A percentile compares a stretch with the other conserved stretches of the same genome.
Conservation (phyloP, 1,284 basidiomycete species). For the Takashimella tepidaria region DNA sequence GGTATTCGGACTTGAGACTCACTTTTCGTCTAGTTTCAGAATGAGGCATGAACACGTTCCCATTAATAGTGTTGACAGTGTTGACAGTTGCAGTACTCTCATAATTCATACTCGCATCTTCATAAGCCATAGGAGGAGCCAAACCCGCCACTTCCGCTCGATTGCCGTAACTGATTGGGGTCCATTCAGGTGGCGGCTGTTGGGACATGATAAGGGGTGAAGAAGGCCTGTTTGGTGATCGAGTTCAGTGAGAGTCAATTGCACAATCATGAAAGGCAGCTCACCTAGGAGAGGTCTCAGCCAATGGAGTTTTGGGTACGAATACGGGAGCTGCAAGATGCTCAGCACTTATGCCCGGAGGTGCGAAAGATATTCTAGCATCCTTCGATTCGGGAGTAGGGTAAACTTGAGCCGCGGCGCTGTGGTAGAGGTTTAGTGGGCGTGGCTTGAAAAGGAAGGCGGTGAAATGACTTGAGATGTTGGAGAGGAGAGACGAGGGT, state of each 20-base stretch:
- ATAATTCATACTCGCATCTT: constrained; percentile 13
- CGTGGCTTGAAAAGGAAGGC: neutral
- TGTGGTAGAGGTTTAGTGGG: constrained; percentile 1
- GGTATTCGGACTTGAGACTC: constrained; percentile 33
- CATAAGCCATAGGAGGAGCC: neutral
- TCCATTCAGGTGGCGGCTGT: neutral
- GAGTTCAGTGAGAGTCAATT: too few species aligned
- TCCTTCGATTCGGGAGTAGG: constrained; percentile 50
- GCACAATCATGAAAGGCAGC: constrained; percentile 1
- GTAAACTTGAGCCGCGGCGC: constrained; percentile 7
- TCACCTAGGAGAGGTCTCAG: constrained; percentile 16
- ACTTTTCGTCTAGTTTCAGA: constrained; percentile 63
- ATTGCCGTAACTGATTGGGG: neutral
- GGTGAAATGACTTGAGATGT: neutral
- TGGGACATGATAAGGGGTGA: neutral
- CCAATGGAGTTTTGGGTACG: constrained; percentile 61
- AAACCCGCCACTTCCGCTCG: neutral
- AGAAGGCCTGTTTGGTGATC: neutral
- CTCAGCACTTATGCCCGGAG: constrained; percentile 21
- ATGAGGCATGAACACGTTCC: constrained; percentile 52
- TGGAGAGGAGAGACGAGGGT: too few species aligned
- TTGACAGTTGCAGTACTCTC: constrained; percentile 13
- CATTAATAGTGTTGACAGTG: too few species aligned
- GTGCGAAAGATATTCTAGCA: neutral
- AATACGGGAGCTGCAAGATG: constrained; percentile 65